These are phyloP conservation scores for Dendrobium officinale DNA, from an alignment of 106 monocot genomes.

Conservation along the genomic window DNA sequence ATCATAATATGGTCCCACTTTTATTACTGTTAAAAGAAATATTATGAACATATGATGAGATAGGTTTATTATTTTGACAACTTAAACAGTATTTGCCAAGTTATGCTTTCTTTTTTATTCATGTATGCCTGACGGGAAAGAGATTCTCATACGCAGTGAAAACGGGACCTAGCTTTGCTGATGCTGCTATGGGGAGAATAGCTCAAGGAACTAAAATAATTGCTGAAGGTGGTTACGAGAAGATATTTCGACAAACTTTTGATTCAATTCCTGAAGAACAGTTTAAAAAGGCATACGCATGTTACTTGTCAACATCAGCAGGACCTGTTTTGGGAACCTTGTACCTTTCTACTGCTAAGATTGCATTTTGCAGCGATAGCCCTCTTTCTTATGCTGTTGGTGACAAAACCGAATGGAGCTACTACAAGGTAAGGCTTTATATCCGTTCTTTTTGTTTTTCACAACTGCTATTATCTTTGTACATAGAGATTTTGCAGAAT, in stretches of 20 bases:
- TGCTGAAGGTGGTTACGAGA: constrained; percentile 32
- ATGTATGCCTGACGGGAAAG: background rate
- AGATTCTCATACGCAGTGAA: constrained; percentile 8
- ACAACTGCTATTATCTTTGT: background rate
- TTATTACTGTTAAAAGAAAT: too few species aligned
- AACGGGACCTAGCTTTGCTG: constrained; percentile 26
- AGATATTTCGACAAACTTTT: constrained; percentile 23
- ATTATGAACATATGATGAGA: too few species aligned
- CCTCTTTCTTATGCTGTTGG: constrained; percentile 25
- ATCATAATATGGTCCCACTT: too few species aligned
- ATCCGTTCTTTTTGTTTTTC: background rate
- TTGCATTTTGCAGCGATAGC: constrained; percentile 28
- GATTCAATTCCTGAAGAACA: constrained; percentile 23
- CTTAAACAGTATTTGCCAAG: background rate
- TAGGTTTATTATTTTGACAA: background rate
- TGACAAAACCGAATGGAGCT: constrained; percentile 31
- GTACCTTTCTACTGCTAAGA: constrained; percentile 25
- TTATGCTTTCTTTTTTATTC: background rate
- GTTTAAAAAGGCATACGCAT: constrained; percentile 19
- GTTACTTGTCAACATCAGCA: constrained; percentile 27
- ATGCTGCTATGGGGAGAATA: constrained; percentile 31
- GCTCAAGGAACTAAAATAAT: constrained; percentile 21
- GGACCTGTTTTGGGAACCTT: constrained; percentile 27
- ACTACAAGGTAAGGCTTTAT: constrained; percentile 19
- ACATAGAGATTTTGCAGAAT: background rate